phyloP scores from a whole-genome alignment of 2,329 filamentous ascomycete species.

The Colletotrichum liriopes region DNA sequence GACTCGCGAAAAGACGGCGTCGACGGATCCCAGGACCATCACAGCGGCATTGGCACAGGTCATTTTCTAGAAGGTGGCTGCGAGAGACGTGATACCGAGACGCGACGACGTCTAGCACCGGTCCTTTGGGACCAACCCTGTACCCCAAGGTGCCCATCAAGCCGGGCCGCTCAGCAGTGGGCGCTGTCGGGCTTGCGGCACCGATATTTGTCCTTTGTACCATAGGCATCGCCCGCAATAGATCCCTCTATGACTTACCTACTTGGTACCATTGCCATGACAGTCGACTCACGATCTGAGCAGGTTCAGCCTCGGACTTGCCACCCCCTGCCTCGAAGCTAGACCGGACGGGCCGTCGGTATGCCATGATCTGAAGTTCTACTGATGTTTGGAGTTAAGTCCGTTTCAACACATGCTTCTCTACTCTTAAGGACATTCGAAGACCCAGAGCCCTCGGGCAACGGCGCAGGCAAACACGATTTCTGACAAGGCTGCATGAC shows the following conservation, averaged over 20 bases:
- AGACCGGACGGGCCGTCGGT: neutral
- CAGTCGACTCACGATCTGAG: neutral
- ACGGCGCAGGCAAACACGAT: neutral
- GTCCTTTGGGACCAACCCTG: slow-evolving; percentile 29
- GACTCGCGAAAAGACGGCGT: slow-evolving; percentile 18
- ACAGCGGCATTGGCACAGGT: slow-evolving; percentile 28
- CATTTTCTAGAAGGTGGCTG: slow-evolving; percentile 15
- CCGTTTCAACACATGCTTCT: neutral
- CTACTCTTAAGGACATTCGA: no score
- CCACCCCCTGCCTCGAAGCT: neutral
- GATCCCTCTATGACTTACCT: slow-evolving; percentile 42
- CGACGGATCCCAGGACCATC: neutral
- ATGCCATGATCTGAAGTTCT: neutral
- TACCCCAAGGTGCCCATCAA: slow-evolving; percentile 31
- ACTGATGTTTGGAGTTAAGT: neutral
- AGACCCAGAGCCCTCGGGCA: neutral
- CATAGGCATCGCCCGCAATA: slow-evolving; percentile 45
- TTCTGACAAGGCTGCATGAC: neutral
- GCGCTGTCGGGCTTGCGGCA: slow-evolving; percentile 22
- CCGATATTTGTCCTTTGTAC: slow-evolving; percentile 43
- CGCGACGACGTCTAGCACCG: slow-evolving; percentile 25
- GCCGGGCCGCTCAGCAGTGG: slow-evolving; percentile 6
- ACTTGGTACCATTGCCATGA: neutral
- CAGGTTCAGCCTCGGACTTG: neutral
- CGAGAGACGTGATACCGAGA: slow-evolving; percentile 30